Percentiles rank a stretch among this genome's conserved stretches.
phyloP scores from a whole-genome alignment of 2,329 filamentous ascomycete species.

The Sphaerulina vaccinii region DNA sequence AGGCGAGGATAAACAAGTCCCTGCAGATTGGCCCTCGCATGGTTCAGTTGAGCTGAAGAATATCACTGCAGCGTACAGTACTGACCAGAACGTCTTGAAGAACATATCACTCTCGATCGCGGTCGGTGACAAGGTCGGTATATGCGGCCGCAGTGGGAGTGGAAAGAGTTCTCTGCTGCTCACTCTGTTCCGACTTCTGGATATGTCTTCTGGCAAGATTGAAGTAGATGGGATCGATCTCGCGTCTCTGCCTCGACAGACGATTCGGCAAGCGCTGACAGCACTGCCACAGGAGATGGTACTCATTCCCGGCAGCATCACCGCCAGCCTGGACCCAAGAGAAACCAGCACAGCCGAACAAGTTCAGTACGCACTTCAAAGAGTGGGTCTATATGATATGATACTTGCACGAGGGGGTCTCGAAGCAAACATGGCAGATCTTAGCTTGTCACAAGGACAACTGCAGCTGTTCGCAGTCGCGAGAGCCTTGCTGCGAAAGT shows the following conservation, averaged over 20 bases:
- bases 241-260: constrained; percentile 43
- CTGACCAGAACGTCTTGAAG: constrained; percentile 43
- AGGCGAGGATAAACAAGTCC: constrained; percentile 59
- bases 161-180: constrained; percentile 54
- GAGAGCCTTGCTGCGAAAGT: constrained; percentile 45
- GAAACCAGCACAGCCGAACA: constrained; percentile 39
- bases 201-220: constrained; percentile 46
- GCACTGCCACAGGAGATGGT: constrained; percentile 54
- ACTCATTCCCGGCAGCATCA: constrained; percentile 49
- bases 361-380: constrained; percentile 46
- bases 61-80: constrained; percentile 43
- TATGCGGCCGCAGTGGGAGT: constrained; percentile 57
- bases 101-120: constrained; percentile 49
- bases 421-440: constrained; percentile 36
- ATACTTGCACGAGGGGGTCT: constrained; percentile 39
- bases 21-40: constrained; percentile 72
- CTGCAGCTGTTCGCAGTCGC: constrained; percentile 53
- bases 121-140: constrained; percentile 50
- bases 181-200: constrained; percentile 51
- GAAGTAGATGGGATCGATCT: constrained; percentile 51
- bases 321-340: constrained; percentile 51
- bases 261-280: constrained; percentile 48
- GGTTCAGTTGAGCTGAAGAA: constrained; percentile 72
- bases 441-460: constrained; percentile 48
- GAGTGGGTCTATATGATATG: constrained; percentile 43